Evolutionary conservation across 75 land plant genomes (phyloP), one percentile per base, ranked within the genome.

Genomic region (Sequoia sempervirens): DNA sequence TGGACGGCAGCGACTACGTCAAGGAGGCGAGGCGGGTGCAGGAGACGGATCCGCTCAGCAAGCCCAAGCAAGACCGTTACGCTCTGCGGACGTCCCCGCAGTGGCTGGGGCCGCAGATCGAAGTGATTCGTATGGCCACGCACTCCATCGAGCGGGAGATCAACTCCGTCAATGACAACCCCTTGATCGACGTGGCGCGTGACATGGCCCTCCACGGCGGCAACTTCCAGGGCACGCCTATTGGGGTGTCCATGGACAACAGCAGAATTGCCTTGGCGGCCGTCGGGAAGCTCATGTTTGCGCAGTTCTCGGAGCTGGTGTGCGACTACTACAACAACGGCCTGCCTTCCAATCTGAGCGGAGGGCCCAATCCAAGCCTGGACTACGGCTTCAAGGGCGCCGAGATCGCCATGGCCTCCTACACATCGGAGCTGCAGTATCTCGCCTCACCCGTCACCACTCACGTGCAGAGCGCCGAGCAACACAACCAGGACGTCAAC

Each of bases 171-270:
- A 43, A 43, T 6, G 46, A 43, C 46, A 43, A 43, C 46, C 46
- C 46, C 46, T 43, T 43, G 46, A 43, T 43, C 46, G 46, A 43
- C 8, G 61, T 56, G 61, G 61, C 61, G 3, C 61, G 61, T 56
- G 61, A 56, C 61, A 56, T 56, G 61, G 61, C 61, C 3, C 61
- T 56, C 86, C 87, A 26, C 58, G 82, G 41, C 82, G 91, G 91
- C 17, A 90, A 88, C 84, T 90, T 90, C 84, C 89, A 90, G 80
- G 91, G 91, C 28, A 88, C 86, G 28, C 91, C 91, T 26, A 86
- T 90, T 80, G 91, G 89, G n/a, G 91, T 90, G 26, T 88, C 91
- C 81, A 90, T 90, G 91, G 91, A 90, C 83, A 90, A 90, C 86
- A 64, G 84, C 83, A 81, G 91, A 45, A 43, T 90, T 66, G 82